Evolutionary conservation across 495 filamentous ascomycete species (phyloP).

Genomic region (Penicillium angulare): DNA sequence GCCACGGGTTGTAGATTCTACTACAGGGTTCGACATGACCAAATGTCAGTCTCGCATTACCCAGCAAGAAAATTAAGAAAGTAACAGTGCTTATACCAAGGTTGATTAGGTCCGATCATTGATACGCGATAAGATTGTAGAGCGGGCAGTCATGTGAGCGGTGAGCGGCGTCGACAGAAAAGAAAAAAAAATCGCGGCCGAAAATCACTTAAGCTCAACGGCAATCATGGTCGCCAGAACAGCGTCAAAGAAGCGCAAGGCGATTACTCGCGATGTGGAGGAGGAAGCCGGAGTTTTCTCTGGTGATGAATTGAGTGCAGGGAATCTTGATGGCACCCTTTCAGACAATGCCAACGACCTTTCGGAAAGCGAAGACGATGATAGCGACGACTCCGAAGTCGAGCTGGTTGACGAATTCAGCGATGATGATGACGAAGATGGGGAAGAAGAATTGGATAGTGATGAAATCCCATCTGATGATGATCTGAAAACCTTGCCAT

Average conservation of each 20-base stretch:
- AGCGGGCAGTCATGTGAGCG: conserved; percentile 48
- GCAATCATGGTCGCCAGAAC: conserved; percentile 37
- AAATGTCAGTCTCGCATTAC: too few relatives aligned
- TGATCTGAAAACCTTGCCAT: conserved; percentile 24
- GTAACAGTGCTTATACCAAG: neutral
- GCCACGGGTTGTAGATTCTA: neutral
- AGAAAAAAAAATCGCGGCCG: conserved; percentile 35
- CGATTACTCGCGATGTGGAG: conserved; percentile 53
- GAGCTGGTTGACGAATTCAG: conserved; percentile 49
- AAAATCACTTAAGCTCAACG: conserved; percentile 13
- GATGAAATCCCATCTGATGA: conserved; percentile 53
- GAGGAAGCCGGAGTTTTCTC: conserved; percentile 53
- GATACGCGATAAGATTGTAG: conserved; percentile 22
- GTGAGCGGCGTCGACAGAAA: conserved; percentile 30
- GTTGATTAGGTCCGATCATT: conserved; percentile 17
- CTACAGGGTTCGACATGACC: too few relatives aligned
- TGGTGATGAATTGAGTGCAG: conserved; percentile 64
- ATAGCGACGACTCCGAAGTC: conserved; percentile 38
- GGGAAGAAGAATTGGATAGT: conserved; percentile 47
- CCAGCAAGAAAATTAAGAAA: neutral
- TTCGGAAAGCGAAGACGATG: conserved; percentile 40
- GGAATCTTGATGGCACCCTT: conserved; percentile 63
- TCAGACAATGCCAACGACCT: conserved; percentile 57
- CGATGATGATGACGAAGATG: conserved; percentile 38
- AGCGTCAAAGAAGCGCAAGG: conserved; percentile 57